Evolutionary conservation across 257 asterid genomes (phyloP), one percentile per base, ranked within the genome.

Genomic region (Apocynum venetum): DNA sequence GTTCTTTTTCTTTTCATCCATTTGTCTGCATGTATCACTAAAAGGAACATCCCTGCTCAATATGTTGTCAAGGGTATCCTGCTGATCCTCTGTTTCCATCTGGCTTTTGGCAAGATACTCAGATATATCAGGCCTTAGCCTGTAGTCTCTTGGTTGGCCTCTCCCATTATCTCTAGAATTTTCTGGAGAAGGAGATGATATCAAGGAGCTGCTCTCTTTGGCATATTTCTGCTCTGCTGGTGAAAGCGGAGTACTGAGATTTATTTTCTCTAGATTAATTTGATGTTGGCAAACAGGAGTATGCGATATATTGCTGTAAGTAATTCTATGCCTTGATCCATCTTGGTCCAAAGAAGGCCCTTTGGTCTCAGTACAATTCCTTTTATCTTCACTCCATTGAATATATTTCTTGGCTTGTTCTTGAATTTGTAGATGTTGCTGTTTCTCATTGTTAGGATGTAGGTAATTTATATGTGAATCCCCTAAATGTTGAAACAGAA

Each of bases 21-120:
- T 81, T 69, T 75, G 88, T 31, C 76, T 66, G 66, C 67, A 57
- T 56, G 64, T 51, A 61, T 43, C 49, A 74, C 73, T 78, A 77
- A 41, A 75, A 80, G 68, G 67, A 8, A 77, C 63, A 65, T 64
- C 68, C 72, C 56, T 46, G 78, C 72, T 75, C 56, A 36, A 31
- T 51, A 74, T 78, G 46, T 49, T 47, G 60, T 80, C 75, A 53
- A 43, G 57, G 63, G 66, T 63, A 61, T 61, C 79, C 67, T 78
- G 57, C 56, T 76, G 76, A 71, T 74, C 82, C 56, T 65, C 76
- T 59, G 52, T 80, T 72, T 7, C 86, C 46, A 76, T 78, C 78
- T 81, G 88, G 83, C 85, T 84, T 84, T 72, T 84, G 35, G 82
- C 65, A 68, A 82, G 79, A 85, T 76, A 74, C 6, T 80, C 85